Base-by-base conservation (phyloP, 352 stramenopile genomes). In the Pythium angustatum region DNA sequence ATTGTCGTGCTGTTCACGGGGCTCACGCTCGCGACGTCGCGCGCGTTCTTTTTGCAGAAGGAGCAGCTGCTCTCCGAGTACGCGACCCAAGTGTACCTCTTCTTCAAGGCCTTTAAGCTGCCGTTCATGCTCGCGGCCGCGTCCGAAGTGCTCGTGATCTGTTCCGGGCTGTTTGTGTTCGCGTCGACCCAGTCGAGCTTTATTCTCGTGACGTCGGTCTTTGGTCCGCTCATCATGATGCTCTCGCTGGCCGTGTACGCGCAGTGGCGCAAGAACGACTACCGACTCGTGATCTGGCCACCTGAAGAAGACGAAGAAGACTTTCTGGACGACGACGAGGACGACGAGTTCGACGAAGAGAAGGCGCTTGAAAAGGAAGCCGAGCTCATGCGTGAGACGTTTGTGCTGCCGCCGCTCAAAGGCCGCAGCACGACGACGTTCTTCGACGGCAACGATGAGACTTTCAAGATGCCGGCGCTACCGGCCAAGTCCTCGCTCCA, bases 241-340 rank as follows among this genome's bases (percentile, higher is more conserved):
- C 62, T 94, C 1, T 82, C 80, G 24, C 72, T 91, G 14, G 82
- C 81, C 0, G 83, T 96, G 31, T 84, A 90, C 45, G 72, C 75
- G 26, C 83, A 93, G 52, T 96, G 87, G 85, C 65, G 62, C 14
- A 86, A 87, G 51, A 96, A 94, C 41, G 85, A 96, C 61, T 92
- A 94, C 51, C 78, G 86, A 0, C 76, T 96, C 31, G 81, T 96
- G 19, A 75, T 94, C 40, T 93, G 85, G 83, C 83, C 83, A 33
- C 84, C 83, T 0, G 83, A 93, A 61, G 85, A 94, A 56, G 77
- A 90, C 8, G 87, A 92, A 58, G 82, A 93, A 69, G 83, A 92
- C 45, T 72, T 91, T 27, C 54, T 92, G 15, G 82, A 91, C 33
- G 81, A 93, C 28, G 87, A 94, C 38, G 83, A 93, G 47, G 81